A percentile compares a stretch with the other conserved stretches of the same genome.
Conservation (phyloP, 352 stramenopile species). For the Globisporangium perplexum region DNA sequence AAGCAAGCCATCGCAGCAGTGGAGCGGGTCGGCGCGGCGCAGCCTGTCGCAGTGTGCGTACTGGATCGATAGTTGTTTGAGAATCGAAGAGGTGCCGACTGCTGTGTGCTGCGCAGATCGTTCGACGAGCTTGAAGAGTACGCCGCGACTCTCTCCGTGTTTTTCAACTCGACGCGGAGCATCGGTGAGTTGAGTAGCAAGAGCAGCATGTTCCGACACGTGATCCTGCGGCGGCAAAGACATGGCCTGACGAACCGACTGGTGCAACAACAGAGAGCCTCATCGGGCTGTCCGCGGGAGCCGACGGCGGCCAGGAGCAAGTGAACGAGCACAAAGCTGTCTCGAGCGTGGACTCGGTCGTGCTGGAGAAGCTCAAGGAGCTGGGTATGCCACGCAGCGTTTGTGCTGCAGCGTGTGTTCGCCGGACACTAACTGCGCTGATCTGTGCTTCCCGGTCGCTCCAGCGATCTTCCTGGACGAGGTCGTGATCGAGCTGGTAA, state of each 20-base stretch:
- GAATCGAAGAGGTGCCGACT: no score
- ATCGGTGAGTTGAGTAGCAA: slow-evolving; percentile 28
- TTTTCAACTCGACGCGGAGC: slow-evolving; percentile 67
- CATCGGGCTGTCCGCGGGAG: slow-evolving; percentile 41
- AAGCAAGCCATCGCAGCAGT: slow-evolving; percentile 81
- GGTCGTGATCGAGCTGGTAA: slow-evolving; percentile 70
- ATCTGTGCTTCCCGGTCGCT: neutral
- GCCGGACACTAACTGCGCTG: neutral
- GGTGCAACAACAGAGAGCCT: slow-evolving; percentile 35
- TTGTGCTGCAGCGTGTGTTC: neutral
- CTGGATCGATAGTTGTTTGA: neutral
- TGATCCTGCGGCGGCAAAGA: neutral
- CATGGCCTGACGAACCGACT: neutral
- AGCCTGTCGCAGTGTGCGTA: slow-evolving; percentile 47
- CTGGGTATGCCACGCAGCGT: slow-evolving; percentile 26
- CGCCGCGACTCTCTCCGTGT: slow-evolving; percentile 54
- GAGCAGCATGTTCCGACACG: no score
- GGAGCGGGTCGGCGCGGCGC: slow-evolving; percentile 62
- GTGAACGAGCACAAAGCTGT: slow-evolving; percentile 34
- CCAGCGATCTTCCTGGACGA: slow-evolving; percentile 73
- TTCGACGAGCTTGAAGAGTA: slow-evolving; percentile 69
- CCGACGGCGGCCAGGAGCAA: slow-evolving; percentile 47
- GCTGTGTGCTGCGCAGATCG: slow-evolving; percentile 15
- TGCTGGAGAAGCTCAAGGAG: slow-evolving; percentile 39
- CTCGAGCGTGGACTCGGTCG: slow-evolving; percentile 20